Evolutionary conservation across 2,329 filamentous ascomycete species (phyloP), one percentile per base, ranked within the genome.

Genomic region (Stagonosporopsis tanaceti): DNA sequence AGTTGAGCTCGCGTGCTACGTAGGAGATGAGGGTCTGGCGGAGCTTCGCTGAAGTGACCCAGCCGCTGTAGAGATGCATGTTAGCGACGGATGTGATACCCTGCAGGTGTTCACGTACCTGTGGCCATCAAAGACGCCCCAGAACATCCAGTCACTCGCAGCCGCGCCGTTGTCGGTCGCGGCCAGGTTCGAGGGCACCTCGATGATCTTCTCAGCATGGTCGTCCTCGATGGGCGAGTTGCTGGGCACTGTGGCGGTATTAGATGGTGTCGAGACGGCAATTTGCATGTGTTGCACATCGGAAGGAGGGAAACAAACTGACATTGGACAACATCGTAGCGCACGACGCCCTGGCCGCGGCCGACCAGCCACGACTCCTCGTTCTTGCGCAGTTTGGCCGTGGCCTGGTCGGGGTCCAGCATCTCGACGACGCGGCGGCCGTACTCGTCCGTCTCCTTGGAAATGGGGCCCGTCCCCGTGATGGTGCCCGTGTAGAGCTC

Each of bases 191-290:
- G 84, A 84, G 4, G 92, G 90, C 8, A 97, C 87, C 77, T 98
- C 92, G 44, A 99, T 92, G 70, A 98, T 97, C 84, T 97, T 96
- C 80, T 99, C 95, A 50, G 93, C 91, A 73, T 99, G 95, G 73
- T 99, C 96, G 72, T 99, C 95, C 79, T 99, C 95, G 57, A 99
- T 99, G 0, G 95, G 95, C 68, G 96, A 92, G 76, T 99, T 99
- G 81, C 92, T 97, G 9, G 94, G 91, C 59, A 98, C 44, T 47
- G n/a, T 6, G 6, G 14, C 11, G 27, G 27, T 9, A 27, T 32
- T 14, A 45, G 27, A 14, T 5, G 14, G 4, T 17, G 28, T 60
- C 12, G 12, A 9, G 20, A 11, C 3, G 17, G 9, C 24, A 27
- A 6, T 9, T 3, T 6, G 38, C 20, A 20, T 11, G 30, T 32